Evolutionary conservation across 306 rosid species (phyloP), one percentile per base, ranked within the genome.

Genomic region (Trifolium pratense): DNA sequence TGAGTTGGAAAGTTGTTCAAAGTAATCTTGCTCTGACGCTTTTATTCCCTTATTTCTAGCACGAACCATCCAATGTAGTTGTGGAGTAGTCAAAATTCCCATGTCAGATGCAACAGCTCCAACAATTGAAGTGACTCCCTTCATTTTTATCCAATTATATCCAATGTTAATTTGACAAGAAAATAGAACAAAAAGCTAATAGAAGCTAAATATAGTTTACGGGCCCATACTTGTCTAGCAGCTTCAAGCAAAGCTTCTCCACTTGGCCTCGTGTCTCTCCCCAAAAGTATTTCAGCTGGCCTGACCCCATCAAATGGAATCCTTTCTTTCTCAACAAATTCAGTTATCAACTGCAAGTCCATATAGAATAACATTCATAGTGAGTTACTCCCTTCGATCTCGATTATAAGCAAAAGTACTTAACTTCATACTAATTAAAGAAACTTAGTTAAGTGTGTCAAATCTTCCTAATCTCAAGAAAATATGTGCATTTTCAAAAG

Each of bases 191-290:
- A 71, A 79, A 69, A 18, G 37, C 29, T 9, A 1, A 20, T 37
- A 16, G 9, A 68, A 76, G 74, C 29, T 42, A 17, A 68, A 59
- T 4, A 67, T 32, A 29, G 39, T 58, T 72, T 68, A 66, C 5
- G 26, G 75, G 17, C 34, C 20, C 55, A 34, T 74, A 91, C 97
- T 63, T 80, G 86, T 80, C 73, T 94, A 77, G 98, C 96, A 86
- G 95, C 97, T 66, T 91, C 83, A 73, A 91, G 88, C 81, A 94
- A 87, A 67, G 80, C 83, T 29, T 68, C 85, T 14, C 98, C 98
- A 62, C 98, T 91, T 2, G 97, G 97, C 71, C 98, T 89, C 0
- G 98, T 94, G 87, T 94, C 98, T 83, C 98, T 86, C 63, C 91
- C 98, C 74, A 91, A 51, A 75, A 94, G 83, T 63, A 94, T 67